Percentiles rank a stretch among this genome's conserved stretches.
phyloP scores from a whole-genome alignment of 148 eudicot genomes.

The Diospyros kaki region DNA sequence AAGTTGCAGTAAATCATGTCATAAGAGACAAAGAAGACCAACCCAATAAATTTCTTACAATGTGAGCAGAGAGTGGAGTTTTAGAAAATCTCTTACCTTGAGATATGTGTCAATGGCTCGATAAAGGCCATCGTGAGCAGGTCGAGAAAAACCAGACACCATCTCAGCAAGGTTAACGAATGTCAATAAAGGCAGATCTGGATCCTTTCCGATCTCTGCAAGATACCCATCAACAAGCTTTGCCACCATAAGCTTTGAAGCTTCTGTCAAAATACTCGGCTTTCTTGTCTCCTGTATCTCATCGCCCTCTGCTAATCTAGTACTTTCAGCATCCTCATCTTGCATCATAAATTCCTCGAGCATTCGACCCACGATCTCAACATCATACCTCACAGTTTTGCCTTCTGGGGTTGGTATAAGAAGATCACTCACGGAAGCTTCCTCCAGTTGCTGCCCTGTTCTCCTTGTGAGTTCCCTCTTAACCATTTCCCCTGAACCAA shows the following conservation, averaged over 20 bases:
- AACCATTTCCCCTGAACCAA: slow-evolving; percentile 42
- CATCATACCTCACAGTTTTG: slow-evolving; percentile 51
- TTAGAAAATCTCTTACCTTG: slow-evolving; percentile 45
- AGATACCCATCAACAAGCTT: slow-evolving; percentile 83
- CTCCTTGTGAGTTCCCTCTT: slow-evolving; percentile 48
- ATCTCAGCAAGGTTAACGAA: slow-evolving; percentile 73
- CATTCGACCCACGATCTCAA: slow-evolving; percentile 47
- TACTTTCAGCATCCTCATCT: slow-evolving; percentile 39
- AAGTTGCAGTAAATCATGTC: background rate
- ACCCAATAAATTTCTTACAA: slow-evolving; percentile 1
- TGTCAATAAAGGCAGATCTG: slow-evolving; percentile 49
- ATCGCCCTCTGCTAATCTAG: slow-evolving; percentile 27
- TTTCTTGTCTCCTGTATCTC: slow-evolving; percentile 34
- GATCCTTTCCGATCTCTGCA: slow-evolving; percentile 74
- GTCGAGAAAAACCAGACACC: slow-evolving; percentile 64
- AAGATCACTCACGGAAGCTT: slow-evolving; percentile 71
- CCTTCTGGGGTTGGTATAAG: slow-evolving; percentile 51
- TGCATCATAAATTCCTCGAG: slow-evolving; percentile 56
- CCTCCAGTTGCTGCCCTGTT: slow-evolving; percentile 87
- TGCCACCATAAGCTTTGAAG: slow-evolving; percentile 91
- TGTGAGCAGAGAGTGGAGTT: background rate
- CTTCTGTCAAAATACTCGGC: slow-evolving; percentile 75
- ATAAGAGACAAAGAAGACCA: slow-evolving; percentile 5
- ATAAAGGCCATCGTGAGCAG: slow-evolving; percentile 82
- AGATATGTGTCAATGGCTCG: slow-evolving; percentile 90